Conservation (phyloP, 225 moss, liverwort and hornwort genomes). For the Physcomitrium patens region DNA sequence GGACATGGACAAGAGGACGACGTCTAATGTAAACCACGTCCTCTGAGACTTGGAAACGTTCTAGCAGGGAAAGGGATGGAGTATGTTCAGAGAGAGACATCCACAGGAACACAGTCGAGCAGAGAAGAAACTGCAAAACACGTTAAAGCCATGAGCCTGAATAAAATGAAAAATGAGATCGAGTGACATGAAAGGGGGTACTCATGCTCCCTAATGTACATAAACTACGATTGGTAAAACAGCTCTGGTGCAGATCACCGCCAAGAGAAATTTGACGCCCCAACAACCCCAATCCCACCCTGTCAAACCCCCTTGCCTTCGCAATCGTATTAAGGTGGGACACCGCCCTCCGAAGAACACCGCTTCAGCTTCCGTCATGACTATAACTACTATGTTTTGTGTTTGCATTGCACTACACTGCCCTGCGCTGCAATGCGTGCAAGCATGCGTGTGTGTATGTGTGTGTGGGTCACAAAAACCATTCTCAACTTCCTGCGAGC, state of each 20-base stretch:
- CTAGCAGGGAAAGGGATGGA: background rate
- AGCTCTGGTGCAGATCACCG: conserved; percentile 60
- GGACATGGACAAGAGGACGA: too few species aligned
- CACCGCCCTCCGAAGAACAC: conserved; percentile 51
- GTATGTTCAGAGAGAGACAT: conserved; percentile 6
- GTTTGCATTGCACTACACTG: conserved; percentile 44
- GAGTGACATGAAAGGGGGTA: conserved; percentile 79
- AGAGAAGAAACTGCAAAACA: conserved; percentile 37
- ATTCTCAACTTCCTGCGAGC: conserved; percentile 55
- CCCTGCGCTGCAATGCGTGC: too few species aligned
- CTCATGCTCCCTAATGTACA: conserved; percentile 95
- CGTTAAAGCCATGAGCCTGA: conserved; percentile 16
- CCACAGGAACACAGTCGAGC: conserved; percentile 37
- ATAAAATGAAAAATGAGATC: conserved; percentile 52
- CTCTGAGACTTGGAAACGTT: too few species aligned
- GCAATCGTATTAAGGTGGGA: conserved; percentile 70
- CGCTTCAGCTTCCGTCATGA: conserved; percentile 74
- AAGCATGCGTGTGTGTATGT: conserved; percentile 29
- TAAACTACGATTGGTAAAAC: conserved; percentile 77
- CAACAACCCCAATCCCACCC: conserved; percentile 71
- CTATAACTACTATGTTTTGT: conserved; percentile 66
- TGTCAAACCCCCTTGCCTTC: conserved; percentile 72
- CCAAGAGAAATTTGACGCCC: conserved; percentile 67
- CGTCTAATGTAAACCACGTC: too few species aligned
- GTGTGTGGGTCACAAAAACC: conserved; percentile 49